Percentiles rank a stretch among this genome's conserved stretches.
These are phyloP conservation scores for Colletotrichum sp. DNA, from an alignment of 2,329 filamentous ascomycete genomes.

Conservation along the genomic window DNA sequence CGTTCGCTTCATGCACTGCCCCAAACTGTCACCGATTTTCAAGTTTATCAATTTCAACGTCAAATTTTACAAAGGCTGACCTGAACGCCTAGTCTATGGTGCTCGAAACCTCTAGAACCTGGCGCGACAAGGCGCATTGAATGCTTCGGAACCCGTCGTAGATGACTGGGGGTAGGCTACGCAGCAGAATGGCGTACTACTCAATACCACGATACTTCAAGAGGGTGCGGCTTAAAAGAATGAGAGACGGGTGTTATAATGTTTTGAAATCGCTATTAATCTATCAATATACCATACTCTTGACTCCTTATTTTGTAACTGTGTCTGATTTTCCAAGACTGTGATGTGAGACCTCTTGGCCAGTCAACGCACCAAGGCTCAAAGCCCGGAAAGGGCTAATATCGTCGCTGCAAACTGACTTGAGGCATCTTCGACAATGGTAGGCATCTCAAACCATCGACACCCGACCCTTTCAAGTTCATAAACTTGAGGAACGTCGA, in stretches of 20 bases:
- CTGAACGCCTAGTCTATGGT: background rate
- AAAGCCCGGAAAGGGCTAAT: background rate
- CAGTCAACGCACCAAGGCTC: background rate
- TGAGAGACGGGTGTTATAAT: background rate
- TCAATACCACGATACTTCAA: background rate
- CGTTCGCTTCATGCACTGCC: background rate
- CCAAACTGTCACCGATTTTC: background rate
- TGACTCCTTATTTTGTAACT: background rate
- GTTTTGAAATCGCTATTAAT: background rate
- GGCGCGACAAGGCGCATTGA: background rate
- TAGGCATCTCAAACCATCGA: background rate
- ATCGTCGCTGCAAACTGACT: background rate
- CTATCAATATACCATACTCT: background rate
- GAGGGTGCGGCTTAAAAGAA: background rate
- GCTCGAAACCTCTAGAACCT: background rate
- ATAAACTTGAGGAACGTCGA: background rate
- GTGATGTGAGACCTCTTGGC: background rate
- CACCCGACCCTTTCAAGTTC: background rate
- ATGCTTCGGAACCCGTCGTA: background rate
- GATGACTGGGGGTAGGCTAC: background rate
- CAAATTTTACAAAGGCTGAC: background rate
- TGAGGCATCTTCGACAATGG: background rate
- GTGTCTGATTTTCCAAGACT: background rate
- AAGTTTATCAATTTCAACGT: background rate
- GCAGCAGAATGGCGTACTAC: background rate